Evolutionary conservation across 2,329 filamentous ascomycete species (phyloP).

Genomic region (Ceratocystis diversiconidia): DNA sequence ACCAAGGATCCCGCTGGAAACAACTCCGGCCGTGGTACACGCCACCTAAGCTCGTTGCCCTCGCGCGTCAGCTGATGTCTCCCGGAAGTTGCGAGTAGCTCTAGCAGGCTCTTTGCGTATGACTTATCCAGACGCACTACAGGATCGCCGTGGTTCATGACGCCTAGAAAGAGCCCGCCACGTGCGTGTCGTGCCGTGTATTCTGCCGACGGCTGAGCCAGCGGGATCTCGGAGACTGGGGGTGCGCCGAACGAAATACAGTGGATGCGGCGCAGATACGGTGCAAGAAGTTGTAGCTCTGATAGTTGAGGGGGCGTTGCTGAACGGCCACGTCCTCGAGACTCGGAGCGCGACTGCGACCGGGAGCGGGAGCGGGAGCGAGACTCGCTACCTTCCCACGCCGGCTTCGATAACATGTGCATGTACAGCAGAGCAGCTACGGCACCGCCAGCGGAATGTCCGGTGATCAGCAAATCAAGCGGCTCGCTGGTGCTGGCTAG

Average conservation of each 20-base stretch:
- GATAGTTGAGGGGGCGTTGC: slow-evolving; percentile 25
- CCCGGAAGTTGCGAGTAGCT: slow-evolving; percentile 50
- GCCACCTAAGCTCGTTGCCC: slow-evolving; percentile 33
- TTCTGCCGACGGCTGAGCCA: slow-evolving; percentile 26
- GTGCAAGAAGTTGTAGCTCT: slow-evolving; percentile 47
- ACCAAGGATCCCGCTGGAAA: slow-evolving; percentile 58
- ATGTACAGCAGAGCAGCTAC: slow-evolving; percentile 66
- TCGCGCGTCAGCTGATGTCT: slow-evolving; percentile 22
- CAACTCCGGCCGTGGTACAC: slow-evolving; percentile 49
- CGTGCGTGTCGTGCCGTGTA: slow-evolving; percentile 36
- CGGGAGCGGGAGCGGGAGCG: slow-evolving; percentile 37
- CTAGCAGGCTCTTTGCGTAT: slow-evolving; percentile 58
- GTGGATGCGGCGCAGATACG: slow-evolving; percentile 63
- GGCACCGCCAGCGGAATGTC: slow-evolving; percentile 75
- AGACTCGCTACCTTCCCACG: neutral
- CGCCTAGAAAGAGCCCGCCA: slow-evolving; percentile 52
- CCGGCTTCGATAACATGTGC: slow-evolving; percentile 55
- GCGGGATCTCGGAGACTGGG: slow-evolving; percentile 56
- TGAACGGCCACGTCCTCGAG: neutral
- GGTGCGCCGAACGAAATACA: slow-evolving; percentile 79
- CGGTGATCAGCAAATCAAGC: slow-evolving; percentile 67
- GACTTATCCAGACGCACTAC: slow-evolving; percentile 62
- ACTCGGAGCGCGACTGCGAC: slow-evolving; percentile 51
- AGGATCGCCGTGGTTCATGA: slow-evolving; percentile 78
- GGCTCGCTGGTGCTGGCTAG: slow-evolving; percentile 29